Conservation (phyloP, 768 basidiomycete genomes). For the Serendipita indica region DNA sequence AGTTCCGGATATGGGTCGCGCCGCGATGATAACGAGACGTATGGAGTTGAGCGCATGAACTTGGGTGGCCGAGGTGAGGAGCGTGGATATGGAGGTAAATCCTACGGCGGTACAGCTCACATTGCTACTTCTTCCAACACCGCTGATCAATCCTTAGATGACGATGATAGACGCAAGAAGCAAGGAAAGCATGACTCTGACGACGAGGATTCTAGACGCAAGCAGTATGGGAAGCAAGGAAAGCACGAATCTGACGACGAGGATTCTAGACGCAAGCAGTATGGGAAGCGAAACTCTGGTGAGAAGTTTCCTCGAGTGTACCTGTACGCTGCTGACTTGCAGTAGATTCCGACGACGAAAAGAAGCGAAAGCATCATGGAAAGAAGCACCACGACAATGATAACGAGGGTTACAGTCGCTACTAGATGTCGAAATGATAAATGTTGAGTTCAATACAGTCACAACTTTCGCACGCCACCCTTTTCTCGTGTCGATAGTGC, state of each 20-base stretch:
- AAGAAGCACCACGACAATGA: slow-evolving; percentile 19
- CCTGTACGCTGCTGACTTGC: slow-evolving; percentile 42
- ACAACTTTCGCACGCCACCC: slow-evolving; percentile 34
- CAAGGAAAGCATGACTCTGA: slow-evolving; percentile 17
- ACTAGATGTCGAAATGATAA: no score
- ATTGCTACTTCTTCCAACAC: neutral
- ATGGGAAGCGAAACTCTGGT: slow-evolving; percentile 35
- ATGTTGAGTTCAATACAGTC: no score
- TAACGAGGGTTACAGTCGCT: slow-evolving; percentile 38
- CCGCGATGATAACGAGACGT: slow-evolving; percentile 30
- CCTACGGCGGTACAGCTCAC: neutral
- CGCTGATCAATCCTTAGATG: slow-evolving; percentile 22
- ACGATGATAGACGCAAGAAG: slow-evolving; percentile 19
- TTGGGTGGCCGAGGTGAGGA: slow-evolving; percentile 17
- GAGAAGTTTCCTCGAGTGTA: slow-evolving; percentile 34
- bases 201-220: slow-evolving; percentile 22
- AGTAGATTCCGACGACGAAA: slow-evolving; percentile 19
- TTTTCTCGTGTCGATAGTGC: slow-evolving; percentile 32
- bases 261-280: no score
- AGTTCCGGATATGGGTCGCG: slow-evolving; percentile 11
- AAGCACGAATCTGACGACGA: slow-evolving; percentile 20
- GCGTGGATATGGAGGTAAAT: neutral
- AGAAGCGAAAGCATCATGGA: slow-evolving; percentile 2
- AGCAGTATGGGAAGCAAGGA: slow-evolving; percentile 4
- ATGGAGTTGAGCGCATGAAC: slow-evolving; percentile 37